These are phyloP conservation scores for Ogataea neopini DNA, from an alignment of 805 yeast species.

Conservation along the genomic window DNA sequence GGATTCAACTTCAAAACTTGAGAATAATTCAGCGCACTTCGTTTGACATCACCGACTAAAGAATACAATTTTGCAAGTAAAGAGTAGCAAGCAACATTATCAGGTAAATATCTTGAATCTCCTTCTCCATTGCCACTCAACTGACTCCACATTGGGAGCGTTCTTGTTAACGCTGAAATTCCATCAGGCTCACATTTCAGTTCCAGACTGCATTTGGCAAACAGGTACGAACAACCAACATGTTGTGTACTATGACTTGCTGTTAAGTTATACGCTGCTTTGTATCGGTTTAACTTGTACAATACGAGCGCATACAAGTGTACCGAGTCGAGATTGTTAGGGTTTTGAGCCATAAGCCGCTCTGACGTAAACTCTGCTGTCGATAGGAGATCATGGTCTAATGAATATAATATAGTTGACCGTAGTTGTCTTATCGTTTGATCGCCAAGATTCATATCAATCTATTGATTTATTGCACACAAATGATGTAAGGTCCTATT, in stretches of 20 bases:
- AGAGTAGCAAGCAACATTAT: constrained; percentile 65
- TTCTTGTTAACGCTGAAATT: constrained; percentile 46
- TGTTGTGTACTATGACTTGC: constrained; percentile 46
- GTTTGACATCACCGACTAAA: constrained; percentile 57
- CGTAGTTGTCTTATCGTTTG: constrained; percentile 43
- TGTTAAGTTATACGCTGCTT: constrained; percentile 58
- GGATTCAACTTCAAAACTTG: constrained; percentile 75
- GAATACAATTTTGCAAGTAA: constrained; percentile 69
- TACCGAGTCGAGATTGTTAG: constrained; percentile 56
- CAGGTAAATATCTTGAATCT: constrained; percentile 47
- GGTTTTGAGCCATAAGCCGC: constrained; percentile 64
- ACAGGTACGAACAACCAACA: constrained; percentile 75
- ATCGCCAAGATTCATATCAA: constrained; percentile 25
- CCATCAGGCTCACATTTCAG: constrained; percentile 63
- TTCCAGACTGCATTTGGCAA: constrained; percentile 64
- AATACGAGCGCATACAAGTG: constrained; percentile 72
- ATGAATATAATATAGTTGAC: constrained; percentile 62
- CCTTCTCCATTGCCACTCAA: constrained; percentile 7
- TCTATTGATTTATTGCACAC: neutral
- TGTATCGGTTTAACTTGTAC: constrained; percentile 56
- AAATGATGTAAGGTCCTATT: neutral
- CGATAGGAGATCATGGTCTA: constrained; percentile 65
- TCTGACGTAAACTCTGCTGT: constrained; percentile 91
- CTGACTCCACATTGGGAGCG: constrained; percentile 39
- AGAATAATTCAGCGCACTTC: constrained; percentile 66